A percentile compares a stretch with the other conserved stretches of the same genome.
Evolutionary conservation across 2,329 filamentous ascomycete genomes (phyloP).

Genomic region (Rasamsonia emersonii): DNA sequence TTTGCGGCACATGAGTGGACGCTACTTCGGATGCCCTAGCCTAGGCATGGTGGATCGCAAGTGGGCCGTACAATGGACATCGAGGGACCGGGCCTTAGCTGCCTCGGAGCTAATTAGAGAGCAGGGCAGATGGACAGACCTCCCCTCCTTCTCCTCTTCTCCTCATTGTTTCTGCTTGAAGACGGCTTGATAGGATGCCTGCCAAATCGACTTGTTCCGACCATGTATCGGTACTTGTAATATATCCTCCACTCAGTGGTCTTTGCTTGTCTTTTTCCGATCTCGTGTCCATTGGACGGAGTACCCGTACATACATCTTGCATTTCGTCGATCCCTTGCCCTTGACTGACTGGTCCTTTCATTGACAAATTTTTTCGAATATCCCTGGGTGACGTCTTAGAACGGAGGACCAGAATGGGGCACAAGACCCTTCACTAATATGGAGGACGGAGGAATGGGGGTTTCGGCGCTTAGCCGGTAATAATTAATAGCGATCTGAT

Average conservation of each 20-base stretch:
- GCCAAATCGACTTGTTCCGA: constrained; percentile 3
- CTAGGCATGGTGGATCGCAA: constrained; percentile 2
- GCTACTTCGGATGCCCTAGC: constrained; percentile 3
- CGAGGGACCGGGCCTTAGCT: not conserved
- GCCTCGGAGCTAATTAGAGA: not conserved
- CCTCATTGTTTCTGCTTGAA: too few species aligned
- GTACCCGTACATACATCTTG: too few species aligned
- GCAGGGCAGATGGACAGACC: not conserved
- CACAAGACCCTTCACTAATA: too few species aligned
- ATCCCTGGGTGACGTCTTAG: not conserved
- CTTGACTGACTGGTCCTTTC: not conserved
- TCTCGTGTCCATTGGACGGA: not conserved
- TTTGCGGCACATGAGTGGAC: constrained; percentile 7
- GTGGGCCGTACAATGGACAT: not conserved
- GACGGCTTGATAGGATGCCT: constrained; percentile 1
- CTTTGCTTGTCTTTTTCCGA: constrained; percentile 2
- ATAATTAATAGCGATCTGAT: too few species aligned
- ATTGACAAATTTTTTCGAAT: not conserved
- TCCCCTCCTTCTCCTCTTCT: too few species aligned
- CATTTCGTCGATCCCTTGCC: not conserved
- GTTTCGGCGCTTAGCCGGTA: too few species aligned
- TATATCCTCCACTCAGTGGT: constrained; percentile 2
- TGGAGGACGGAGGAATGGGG: too few species aligned
- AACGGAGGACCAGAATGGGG: not conserved
- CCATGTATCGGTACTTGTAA: constrained; percentile 4